Evolutionary conservation across 768 basidiomycete genomes (phyloP).

Genomic region (Scleroderma bovista): DNA sequence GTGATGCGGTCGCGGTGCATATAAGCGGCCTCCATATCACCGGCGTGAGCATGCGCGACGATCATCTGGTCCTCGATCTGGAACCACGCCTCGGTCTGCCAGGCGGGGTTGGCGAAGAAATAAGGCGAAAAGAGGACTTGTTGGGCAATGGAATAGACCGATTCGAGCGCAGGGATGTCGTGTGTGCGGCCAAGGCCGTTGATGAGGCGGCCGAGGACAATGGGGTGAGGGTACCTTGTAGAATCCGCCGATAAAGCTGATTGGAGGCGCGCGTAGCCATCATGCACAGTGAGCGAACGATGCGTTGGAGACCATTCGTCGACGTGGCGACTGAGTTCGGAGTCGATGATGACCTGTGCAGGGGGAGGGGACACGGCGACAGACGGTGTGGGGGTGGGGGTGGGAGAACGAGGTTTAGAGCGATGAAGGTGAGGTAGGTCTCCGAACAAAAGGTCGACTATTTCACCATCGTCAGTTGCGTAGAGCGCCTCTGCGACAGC

Average conservation of each 20-base stretch:
- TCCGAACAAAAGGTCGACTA: conserved; percentile 21
- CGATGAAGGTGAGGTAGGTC: conserved; percentile 15
- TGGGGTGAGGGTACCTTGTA: conserved; percentile 46
- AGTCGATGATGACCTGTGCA: conserved; percentile 18
- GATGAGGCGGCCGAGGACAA: conserved; percentile 57
- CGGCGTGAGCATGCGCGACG: conserved; percentile 75
- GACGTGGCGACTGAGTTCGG: conserved; percentile 22
- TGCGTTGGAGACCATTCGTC: conserved; percentile 30
- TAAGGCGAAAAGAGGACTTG: conserved; percentile 41
- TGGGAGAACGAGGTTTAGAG: conserved; percentile 10
- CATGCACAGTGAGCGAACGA: conserved; percentile 22
- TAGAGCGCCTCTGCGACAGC: conserved; percentile 22
- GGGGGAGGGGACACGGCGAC: conserved; percentile 10
- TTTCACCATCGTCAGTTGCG: conserved; percentile 7
- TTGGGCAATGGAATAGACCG: conserved; percentile 68
- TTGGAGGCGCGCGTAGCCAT: conserved; percentile 48
- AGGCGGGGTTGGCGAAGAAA: conserved; percentile 34
- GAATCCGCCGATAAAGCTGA: conserved; percentile 31
- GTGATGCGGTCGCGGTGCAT: conserved; percentile 75
- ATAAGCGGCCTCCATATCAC: conserved; percentile 75
- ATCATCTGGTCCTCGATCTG: conserved; percentile 86
- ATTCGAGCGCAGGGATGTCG: conserved; percentile 54
- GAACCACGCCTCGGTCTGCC: conserved; percentile 63
- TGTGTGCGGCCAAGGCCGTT: conserved; percentile 59
- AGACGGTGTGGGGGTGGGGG: conserved; percentile 7